phyloP scores from a whole-genome alignment of 148 eudicot species.

The Chenopodium album region DNA sequence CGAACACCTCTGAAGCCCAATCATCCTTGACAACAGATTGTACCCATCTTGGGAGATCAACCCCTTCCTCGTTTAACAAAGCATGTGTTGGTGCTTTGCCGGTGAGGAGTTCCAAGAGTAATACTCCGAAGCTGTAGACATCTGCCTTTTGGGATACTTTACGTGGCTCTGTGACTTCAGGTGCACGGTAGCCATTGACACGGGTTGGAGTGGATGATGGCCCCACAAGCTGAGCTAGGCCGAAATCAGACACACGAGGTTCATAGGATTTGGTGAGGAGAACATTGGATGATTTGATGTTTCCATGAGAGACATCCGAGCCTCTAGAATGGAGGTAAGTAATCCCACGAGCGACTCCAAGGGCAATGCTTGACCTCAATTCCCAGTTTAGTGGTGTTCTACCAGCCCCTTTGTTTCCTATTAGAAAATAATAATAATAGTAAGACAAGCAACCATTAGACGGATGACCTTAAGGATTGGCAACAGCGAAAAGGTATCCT shows the following conservation, averaged over 20 bases:
- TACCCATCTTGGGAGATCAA: constrained; percentile 47
- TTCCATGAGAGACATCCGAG: constrained; percentile 33
- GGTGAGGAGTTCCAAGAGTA: constrained; percentile 44
- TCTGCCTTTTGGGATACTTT: constrained; percentile 37
- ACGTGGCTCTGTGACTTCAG: constrained; percentile 40
- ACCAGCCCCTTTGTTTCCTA: constrained; percentile 40
- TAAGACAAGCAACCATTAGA: not conserved
- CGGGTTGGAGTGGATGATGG: constrained; percentile 34
- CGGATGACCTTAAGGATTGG: not conserved
- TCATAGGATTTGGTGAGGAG: constrained; percentile 41
- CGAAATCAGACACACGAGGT: constrained; percentile 37
- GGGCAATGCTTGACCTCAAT: constrained; percentile 36
- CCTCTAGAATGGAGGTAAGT: constrained; percentile 37
- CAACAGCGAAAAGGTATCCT: not conserved
- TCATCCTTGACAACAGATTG: constrained; percentile 40
- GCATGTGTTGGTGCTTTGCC: constrained; percentile 47
- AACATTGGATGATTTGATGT: constrained; percentile 39
- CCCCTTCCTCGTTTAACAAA: constrained; percentile 38
- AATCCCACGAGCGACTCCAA: constrained; percentile 37
- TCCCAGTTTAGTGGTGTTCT: constrained; percentile 43
- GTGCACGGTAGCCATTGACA: constrained; percentile 42
- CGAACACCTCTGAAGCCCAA: constrained; percentile 45
- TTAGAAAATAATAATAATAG: too few relatives aligned
- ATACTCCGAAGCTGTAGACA: constrained; percentile 45
- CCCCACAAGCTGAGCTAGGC: constrained; percentile 36